Evolutionary conservation across 225 moss, liverwort and hornwort genomes (phyloP), one percentile per base, ranked within the genome.

Genomic region (Neckera pumila): DNA sequence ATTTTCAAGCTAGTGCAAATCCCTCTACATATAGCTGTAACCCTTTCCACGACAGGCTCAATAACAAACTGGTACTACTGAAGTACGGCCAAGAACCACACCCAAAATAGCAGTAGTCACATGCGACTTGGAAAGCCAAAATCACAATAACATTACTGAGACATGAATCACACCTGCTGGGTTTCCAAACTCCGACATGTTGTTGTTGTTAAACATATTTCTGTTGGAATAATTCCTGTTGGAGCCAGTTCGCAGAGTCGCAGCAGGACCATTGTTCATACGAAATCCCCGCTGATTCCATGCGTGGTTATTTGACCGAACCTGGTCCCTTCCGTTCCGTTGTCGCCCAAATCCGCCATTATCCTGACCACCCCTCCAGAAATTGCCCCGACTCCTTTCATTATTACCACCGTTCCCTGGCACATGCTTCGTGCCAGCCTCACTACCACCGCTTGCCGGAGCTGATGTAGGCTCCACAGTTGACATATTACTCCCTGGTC

Each of bases 201-300:
- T 95, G 89, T 93, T 91, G 89, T 93, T 91, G 75, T 93, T 90
- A 71, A 86, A 94, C 89, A 91, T 89, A 60, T 89, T 93, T 73
- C 94, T 90, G 76, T 96, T 95, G 85, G 91, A 89, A 66, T 91
- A 96, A 82, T 96, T 94, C 80, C 98, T 95, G 86, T 90, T 92
- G 62, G 92, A 92, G 53, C 96, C 96, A 83, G 88, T 92, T 87
- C 98, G 96, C 40, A 92, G 87, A 79, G 95, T 92, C 73, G 89
- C 86, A 82, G 91, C 93, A 66, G 97, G 91, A 85, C 91, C 92
- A 82, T 92, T 94, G 83, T 91, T 96, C 90, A 92, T 93, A 77
- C 95, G 95, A 89, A 92, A 95, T 1, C 92, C 90, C 64, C 96
- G 96, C 69, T 95, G 96, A 81, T 94, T 95, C 98, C 98, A 98